A percentile compares a stretch with the other conserved stretches of the same genome.
Evolutionary conservation across 306 rosid genomes (phyloP).

Genomic region (Acacia crassicarpa): DNA sequence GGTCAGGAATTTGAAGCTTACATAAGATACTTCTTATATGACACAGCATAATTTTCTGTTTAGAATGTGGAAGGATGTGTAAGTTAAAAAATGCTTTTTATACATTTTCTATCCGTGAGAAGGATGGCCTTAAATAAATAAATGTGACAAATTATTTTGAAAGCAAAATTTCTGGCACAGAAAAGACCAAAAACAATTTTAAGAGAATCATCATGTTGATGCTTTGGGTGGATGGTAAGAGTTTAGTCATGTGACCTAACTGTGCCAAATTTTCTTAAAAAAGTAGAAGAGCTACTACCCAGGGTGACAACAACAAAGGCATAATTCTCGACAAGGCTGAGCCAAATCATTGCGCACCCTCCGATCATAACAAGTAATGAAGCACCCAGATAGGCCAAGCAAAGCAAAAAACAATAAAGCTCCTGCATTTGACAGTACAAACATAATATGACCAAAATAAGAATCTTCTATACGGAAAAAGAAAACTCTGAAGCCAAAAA

Average conservation of each 20-base stretch:
- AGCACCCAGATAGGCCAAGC: slow-evolving; percentile 98
- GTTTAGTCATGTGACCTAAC: slow-evolving; percentile 17
- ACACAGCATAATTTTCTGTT: neutral
- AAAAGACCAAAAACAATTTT: neutral
- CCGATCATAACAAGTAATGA: slow-evolving; percentile 96
- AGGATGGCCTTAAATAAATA: slow-evolving; percentile 7
- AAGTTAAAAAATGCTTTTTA: neutral
- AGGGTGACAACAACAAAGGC: slow-evolving; percentile 98
- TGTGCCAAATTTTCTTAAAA: neutral
- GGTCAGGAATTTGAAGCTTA: neutral
- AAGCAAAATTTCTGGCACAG: slow-evolving; percentile 5
- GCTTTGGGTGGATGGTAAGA: slow-evolving; percentile 8
- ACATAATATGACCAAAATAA: neutral
- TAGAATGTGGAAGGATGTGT: slow-evolving; percentile 14
- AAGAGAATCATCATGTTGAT: slow-evolving; percentile 3
- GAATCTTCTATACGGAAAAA: slow-evolving; percentile 11
- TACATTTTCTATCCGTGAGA: slow-evolving; percentile 6
- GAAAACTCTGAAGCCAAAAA: slow-evolving; percentile 2
- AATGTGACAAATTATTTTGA: neutral
- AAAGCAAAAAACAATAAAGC: slow-evolving; percentile 89
- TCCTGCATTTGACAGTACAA: slow-evolving; percentile 55
- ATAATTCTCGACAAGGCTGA: slow-evolving; percentile 97
- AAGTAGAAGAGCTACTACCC: slow-evolving; percentile 59
- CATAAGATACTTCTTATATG: neutral
- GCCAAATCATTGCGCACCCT: slow-evolving; percentile 97